phyloP scores from a whole-genome alignment of 1,139 yeast genomes.

The Candida sp. region DNA sequence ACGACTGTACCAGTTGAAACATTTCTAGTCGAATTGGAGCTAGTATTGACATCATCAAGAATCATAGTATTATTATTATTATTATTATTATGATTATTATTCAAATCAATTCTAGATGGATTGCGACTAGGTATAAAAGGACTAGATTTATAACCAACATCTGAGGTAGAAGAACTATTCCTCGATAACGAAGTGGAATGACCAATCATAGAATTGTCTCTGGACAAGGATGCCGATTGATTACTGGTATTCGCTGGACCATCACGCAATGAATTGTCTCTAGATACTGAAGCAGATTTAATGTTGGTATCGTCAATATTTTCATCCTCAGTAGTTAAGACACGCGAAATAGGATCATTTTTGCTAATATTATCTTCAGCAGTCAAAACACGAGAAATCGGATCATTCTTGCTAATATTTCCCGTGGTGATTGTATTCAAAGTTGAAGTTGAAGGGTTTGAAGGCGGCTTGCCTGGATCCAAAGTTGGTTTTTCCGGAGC shows the following conservation, averaged over 20 bases:
- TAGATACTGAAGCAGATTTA: too few species aligned
- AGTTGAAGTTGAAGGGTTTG: conserved; percentile 3
- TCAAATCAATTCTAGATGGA: conserved; percentile 2
- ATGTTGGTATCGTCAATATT: conserved; percentile 21
- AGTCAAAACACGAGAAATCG: conserved; percentile 30
- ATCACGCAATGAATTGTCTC: too few species aligned
- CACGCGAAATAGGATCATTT: conserved; percentile 23
- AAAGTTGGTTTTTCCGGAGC: conserved; percentile 19
- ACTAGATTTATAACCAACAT: neutral
- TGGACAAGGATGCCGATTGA: conserved; percentile 6
- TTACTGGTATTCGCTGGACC: conserved; percentile 7
- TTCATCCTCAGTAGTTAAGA: conserved; percentile 34
- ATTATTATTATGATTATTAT: conserved; percentile 1
- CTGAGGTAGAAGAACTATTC: conserved; percentile 1
- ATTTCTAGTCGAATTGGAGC: conserved; percentile 6
- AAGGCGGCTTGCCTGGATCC: conserved; percentile 40
- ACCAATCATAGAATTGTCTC: conserved; percentile 2
- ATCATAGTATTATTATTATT: neutral
- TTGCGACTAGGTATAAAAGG: neutral
- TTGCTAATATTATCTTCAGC: conserved; percentile 24
- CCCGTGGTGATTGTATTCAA: conserved; percentile 8
- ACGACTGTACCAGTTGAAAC: conserved; percentile 22
- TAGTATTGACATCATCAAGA: conserved; percentile 4
- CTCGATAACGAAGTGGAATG: conserved; percentile 1
- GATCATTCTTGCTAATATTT: conserved; percentile 10